Evolutionary conservation across 495 filamentous ascomycete genomes (phyloP), one percentile per base, ranked within the genome.

Genomic region (Xylaria acuta): DNA sequence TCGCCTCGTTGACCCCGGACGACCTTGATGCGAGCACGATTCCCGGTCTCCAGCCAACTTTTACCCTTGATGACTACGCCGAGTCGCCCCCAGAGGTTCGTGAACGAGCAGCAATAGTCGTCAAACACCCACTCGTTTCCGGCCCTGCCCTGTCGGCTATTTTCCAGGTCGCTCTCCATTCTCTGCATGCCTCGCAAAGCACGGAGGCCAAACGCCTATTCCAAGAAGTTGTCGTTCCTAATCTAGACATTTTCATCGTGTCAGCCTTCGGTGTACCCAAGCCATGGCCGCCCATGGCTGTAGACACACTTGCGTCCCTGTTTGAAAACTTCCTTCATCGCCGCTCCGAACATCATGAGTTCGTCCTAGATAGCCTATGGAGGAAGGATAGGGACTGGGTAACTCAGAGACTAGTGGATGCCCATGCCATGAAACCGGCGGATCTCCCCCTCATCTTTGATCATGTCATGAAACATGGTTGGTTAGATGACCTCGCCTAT

Each of bases 341-440:
- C 67, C 79, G 76, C 16, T 81, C 84, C 2, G 75, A 80, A 6
- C 89, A 93, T 20, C 90, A 93, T 76, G 90, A 93, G 68, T 93
- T 98, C 64, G 95, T 97, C 22, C 86, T 98, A 65, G 88, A 96
- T 78, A 93, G 92, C 70, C 83, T 97, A 4, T 98, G 96, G 95
- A 90, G 91, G 73, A 91, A 93, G 73, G 93, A 98, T 76, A 91
- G 88, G 67, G 84, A 88, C 38, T 98, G 93, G 92, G 90, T 98
- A 27, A 89, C 90, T 1, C 86, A 88, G 72, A 89, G 92, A 70
- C 87, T 99, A 36, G 88, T 94, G 22, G 92, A 96, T 53, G 87
- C 89, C 18, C 95, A 97, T 81, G 90, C 87, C 9, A 84, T 88
- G 73, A 91, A 95, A 75, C 93, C 92, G 0, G 86, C 92, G 53